Evolutionary conservation across 2,329 filamentous ascomycete genomes (phyloP), one percentile per base, ranked within the genome.

Genomic region (Alternaria gaisen): DNA sequence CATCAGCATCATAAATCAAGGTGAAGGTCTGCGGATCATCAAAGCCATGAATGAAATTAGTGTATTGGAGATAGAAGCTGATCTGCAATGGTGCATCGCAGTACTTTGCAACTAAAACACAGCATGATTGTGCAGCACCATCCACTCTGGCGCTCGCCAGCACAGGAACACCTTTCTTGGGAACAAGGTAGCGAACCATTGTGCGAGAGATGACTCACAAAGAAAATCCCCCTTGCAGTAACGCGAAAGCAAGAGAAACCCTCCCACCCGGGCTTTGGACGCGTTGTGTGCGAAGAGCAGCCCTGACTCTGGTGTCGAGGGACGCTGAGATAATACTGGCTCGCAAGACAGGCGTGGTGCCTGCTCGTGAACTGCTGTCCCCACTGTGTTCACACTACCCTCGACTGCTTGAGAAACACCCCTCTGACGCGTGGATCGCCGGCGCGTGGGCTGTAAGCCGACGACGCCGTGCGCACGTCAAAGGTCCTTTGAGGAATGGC

Each of bases 1-100:
- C 59, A 46, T 66, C 56, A 50, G 67, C 67, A 58, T 67, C 53
- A 47, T 68, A 70, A n/a, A 61, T 55, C 14, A 71, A 51, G 22
- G 62, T 58, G 28, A 71, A 68, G 9, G 55, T 46, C 42, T 68
- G 65, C 44, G 42, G 43, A 32, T 43, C 30, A 8, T 61, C 46
- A 34, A 47, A 58, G 32, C 58, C 63, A 34, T 59, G n/a, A 28
- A 68, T 24, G 22, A 56, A 50, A 34, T 56, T 11, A 4, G 57
- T 44, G 38, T 36, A 65, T 34, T 61, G 63, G 42, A 69, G 47
- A 36, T 22, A 61, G 14, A 68, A 38, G 4, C 65, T 68, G 18
- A 62, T 60, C 40, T 68, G 61, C 44, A 58, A 50, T 20, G 50
- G 43, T 14, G 20, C 8, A 5, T 64, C 53, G 32, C 64, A 56